These are phyloP conservation scores for Schizonepeta tenuifolia DNA, from an alignment of 257 asterid species.

Conservation along the genomic window DNA sequence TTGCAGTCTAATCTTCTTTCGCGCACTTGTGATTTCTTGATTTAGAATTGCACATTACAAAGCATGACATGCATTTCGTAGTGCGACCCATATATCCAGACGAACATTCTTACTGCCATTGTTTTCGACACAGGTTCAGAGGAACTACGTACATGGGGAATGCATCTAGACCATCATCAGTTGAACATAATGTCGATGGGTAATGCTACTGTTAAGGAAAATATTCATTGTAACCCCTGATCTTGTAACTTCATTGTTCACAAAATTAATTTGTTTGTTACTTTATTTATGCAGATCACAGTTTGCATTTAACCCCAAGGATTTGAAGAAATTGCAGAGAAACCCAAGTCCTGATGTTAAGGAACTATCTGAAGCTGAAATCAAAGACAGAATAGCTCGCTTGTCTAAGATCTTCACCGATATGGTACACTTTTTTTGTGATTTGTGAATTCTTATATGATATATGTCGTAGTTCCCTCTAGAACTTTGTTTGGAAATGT, in stretches of 20 bases:
- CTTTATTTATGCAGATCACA: slow-evolving; percentile 50
- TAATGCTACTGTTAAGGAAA: slow-evolving; percentile 33
- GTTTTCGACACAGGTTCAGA: slow-evolving; percentile 48
- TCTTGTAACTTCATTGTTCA: slow-evolving; percentile 2
- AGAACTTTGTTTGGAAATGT: too few relatives aligned
- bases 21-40: neutral
- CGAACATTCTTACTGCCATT: neutral
- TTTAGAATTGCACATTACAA: slow-evolving; percentile 16
- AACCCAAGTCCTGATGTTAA: slow-evolving; percentile 42
- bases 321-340: slow-evolving; percentile 53
- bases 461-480: too few relatives aligned
- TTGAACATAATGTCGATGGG: slow-evolving; percentile 64
- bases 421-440: slow-evolving; percentile 47
- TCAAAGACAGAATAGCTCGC: slow-evolving; percentile 64
- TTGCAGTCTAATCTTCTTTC: slow-evolving; percentile 10
- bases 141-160: slow-evolving; percentile 45
- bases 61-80: neutral
- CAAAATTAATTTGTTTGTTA: slow-evolving; percentile 10
- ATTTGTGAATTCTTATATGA: neutral
- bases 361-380: slow-evolving; percentile 64
- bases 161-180: slow-evolving; percentile 46
- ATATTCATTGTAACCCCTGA: slow-evolving; percentile 4
- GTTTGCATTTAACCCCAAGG: slow-evolving; percentile 85
- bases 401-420: slow-evolving; percentile 49
- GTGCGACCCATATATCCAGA: neutral